phyloP scores from a whole-genome alignment of 192 early-diverging fungal species.

The Allomyces arbusculus region DNA sequence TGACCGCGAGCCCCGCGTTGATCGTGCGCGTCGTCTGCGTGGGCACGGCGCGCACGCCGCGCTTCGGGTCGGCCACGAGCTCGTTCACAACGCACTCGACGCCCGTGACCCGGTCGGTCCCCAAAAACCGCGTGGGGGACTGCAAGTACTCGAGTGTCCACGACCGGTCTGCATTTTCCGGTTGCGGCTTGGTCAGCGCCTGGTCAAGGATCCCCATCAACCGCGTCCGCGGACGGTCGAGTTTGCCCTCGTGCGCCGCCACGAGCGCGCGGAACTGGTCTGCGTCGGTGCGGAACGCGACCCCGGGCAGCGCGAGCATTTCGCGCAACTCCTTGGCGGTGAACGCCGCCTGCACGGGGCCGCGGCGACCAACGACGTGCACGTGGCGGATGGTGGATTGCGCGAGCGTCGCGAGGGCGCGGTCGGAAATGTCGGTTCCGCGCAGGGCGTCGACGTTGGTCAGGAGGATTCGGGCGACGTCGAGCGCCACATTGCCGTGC shows the following conservation, averaged over 20 bases:
- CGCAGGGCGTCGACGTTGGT: constrained; percentile 43
- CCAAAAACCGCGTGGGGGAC: constrained; percentile 13
- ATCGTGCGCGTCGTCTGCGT: constrained; percentile 39
- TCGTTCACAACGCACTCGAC: constrained; percentile 42
- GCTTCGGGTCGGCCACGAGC: constrained; percentile 29
- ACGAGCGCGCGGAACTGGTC: constrained; percentile 26
- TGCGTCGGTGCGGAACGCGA: constrained; percentile 40
- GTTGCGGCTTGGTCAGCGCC: too few species aligned
- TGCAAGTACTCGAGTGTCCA: constrained; percentile 54
- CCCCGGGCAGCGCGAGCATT: constrained; percentile 52
- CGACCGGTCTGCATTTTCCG: constrained; percentile 15
- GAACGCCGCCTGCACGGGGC: constrained; percentile 75
- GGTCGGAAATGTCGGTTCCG: constrained; percentile 67
- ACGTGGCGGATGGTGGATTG: constrained; percentile 60
- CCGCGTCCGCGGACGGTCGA: constrained; percentile 50
- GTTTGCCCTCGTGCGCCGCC: constrained; percentile 6
- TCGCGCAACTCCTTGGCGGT: constrained; percentile 93
- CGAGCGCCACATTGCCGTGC: constrained; percentile 86
- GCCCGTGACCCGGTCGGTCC: constrained; percentile 2
- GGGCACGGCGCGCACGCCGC: constrained; percentile 20
- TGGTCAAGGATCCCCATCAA: constrained; percentile 57
- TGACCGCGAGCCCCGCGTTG: constrained; percentile 44
- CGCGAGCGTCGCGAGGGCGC: constrained; percentile 41
- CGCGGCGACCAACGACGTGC: constrained; percentile 71
- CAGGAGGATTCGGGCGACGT: constrained; percentile 72